phyloP scores from a whole-genome alignment of 805 yeast genomes.

The Starmerella bombicola region DNA sequence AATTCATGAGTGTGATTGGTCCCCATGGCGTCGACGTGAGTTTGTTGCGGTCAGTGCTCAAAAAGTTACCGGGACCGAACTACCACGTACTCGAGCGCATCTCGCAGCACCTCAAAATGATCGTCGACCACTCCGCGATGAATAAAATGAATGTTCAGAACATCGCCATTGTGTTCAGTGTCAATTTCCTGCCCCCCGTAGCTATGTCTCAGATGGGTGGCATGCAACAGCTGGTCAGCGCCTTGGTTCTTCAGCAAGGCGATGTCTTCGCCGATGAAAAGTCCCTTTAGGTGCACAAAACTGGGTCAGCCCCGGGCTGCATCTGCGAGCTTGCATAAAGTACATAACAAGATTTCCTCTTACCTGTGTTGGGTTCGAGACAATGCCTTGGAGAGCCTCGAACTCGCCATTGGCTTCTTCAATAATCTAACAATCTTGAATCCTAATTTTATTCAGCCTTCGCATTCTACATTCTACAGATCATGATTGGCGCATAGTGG shows the following conservation, averaged over 20 bases:
- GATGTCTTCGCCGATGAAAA: conserved; percentile 26
- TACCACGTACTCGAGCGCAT: conserved; percentile 56
- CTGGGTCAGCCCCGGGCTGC: too few species aligned
- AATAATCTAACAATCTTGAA: too few species aligned
- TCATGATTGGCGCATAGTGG: too few species aligned
- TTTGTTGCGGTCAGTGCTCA: conserved; percentile 28
- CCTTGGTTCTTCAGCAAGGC: conserved; percentile 33
- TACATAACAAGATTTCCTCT: too few species aligned
- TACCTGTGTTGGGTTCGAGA: too few species aligned
- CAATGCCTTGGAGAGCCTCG: too few species aligned
- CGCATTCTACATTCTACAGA: too few species aligned
- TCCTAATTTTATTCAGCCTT: too few species aligned
- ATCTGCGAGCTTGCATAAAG: too few species aligned
- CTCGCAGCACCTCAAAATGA: conserved; percentile 54
- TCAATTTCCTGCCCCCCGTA: conserved; percentile 40
- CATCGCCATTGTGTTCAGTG: conserved; percentile 75
- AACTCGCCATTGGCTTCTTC: too few species aligned
- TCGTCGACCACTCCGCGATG: conserved; percentile 49
- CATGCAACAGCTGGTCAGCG: conserved; percentile 41
- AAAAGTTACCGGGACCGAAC: conserved; percentile 49
- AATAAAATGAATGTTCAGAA: conserved; percentile 86
- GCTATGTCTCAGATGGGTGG: conserved; percentile 43
- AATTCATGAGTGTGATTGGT: conserved; percentile 33
- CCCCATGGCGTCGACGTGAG: conserved; percentile 20
- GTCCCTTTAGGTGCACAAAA: too few species aligned